These are phyloP conservation scores for Euphorbia schlechtendalii DNA, from an alignment of 441 rosid genomes.

Conservation along the genomic window DNA sequence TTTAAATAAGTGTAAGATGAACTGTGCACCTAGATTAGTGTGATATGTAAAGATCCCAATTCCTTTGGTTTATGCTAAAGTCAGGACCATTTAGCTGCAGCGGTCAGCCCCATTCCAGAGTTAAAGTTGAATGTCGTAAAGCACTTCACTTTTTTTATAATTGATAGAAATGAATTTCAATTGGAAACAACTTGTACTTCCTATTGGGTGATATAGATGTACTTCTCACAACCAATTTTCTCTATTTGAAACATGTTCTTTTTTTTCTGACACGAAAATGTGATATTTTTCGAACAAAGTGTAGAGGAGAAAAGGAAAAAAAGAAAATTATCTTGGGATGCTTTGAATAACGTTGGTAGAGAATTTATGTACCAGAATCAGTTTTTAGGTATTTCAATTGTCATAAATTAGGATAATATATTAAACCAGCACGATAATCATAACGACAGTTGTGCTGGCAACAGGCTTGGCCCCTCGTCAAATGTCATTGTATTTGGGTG, in stretches of 20 bases:
- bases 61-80: neutral
- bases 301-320: neutral
- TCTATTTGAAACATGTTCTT: neutral
- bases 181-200: neutral
- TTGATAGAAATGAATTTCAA: neutral
- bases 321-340: neutral
- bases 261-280: neutral
- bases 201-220: neutral
- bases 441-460: slow-evolving; percentile 1
- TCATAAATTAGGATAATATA: neutral
- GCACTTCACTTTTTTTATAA: no score
- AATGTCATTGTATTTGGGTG: neutral
- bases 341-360: no score
- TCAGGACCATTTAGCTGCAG: neutral
- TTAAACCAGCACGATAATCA: neutral
- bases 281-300: neutral
- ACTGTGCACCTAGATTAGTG: neutral
- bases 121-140: no score
- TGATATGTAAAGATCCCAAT: neutral
- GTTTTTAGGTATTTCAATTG: neutral
- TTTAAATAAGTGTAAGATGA: neutral
- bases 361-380: neutral
- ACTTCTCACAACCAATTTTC: neutral
- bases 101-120: no score
- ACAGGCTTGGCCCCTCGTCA: neutral